These are phyloP conservation scores for Eimeria nieschulzi DNA, from an alignment of 169 alveolate species.

Conservation along the genomic window DNA sequence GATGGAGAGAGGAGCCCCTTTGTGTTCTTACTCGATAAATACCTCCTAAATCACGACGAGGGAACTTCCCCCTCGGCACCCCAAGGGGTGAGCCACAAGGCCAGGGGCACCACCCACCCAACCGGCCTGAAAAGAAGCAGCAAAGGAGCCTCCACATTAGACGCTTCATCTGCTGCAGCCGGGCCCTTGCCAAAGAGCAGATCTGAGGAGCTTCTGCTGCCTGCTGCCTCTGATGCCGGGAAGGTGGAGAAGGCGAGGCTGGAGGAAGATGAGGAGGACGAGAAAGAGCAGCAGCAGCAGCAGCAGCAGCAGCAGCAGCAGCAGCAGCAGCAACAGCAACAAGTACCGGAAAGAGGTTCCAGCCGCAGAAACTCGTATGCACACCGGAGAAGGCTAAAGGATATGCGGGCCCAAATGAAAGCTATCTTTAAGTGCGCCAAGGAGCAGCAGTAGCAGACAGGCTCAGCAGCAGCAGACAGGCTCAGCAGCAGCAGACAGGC, in stretches of 20 bases:
- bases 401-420: slow-evolving; percentile 34
- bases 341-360: neutral
- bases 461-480: neutral
- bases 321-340: slow-evolving; percentile 27
- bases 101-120: too few species aligned
- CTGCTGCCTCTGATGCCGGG: neutral
- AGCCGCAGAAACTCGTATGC: neutral
- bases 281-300: slow-evolving; percentile 14
- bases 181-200: too few species aligned
- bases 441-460: slow-evolving; percentile 33
- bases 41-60: neutral
- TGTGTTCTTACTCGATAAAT: neutral
- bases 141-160: too few species aligned
- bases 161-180: too few species aligned
- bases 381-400: neutral
- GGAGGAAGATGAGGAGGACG: neutral
- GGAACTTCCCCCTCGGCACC: too few species aligned
- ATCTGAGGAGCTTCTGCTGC: neutral
- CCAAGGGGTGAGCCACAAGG: too few species aligned
- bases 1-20: neutral
- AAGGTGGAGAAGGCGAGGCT: neutral
- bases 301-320: slow-evolving; percentile 17
- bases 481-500: too few species aligned
- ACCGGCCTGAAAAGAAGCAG: too few species aligned
- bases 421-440: slow-evolving; percentile 18